Evolutionary conservation across 805 yeast species (phyloP).

Genomic region (Lipomyces lipofer): DNA sequence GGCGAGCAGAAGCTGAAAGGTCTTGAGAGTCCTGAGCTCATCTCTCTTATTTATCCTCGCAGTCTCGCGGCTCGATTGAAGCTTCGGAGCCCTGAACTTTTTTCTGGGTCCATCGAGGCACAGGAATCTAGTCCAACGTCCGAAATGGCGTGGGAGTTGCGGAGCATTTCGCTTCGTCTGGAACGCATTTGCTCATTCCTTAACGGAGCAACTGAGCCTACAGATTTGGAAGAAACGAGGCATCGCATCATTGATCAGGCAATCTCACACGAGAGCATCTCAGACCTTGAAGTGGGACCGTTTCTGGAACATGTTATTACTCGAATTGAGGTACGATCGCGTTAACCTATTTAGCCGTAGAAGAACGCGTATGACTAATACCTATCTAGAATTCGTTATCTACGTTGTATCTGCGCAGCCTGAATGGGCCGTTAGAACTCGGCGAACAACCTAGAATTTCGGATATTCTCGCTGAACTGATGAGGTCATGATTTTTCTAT

Average conservation of each 20-base stretch:
- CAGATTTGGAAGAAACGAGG: constrained; percentile 6
- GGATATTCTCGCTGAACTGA: neutral
- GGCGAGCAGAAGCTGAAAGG: constrained; percentile 94
- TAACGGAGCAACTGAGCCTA: constrained; percentile 18
- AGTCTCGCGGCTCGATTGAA: constrained; percentile 61
- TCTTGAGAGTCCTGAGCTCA: constrained; percentile 85
- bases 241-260: constrained; percentile 18
- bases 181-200: constrained; percentile 26
- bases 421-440: neutral
- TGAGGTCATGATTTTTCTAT: no score
- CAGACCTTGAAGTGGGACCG: constrained; percentile 27
- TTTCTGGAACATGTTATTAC: constrained; percentile 39
- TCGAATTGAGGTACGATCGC: constrained; percentile 33
- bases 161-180: constrained; percentile 19
- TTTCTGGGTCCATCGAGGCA: neutral
- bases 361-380: neutral
- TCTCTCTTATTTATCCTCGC: constrained; percentile 76
- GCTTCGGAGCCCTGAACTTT: constrained; percentile 14
- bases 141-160: constrained; percentile 9
- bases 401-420: constrained; percentile 34
- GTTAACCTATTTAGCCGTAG: neutral
- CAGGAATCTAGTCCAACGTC: neutral
- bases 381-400: constrained; percentile 35
- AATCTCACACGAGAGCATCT: constrained; percentile 10
- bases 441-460: neutral